Evolutionary conservation across 2,329 filamentous ascomycete genomes (phyloP), one percentile per base, ranked within the genome.

Genomic region (Trichoderma cornu-damae): DNA sequence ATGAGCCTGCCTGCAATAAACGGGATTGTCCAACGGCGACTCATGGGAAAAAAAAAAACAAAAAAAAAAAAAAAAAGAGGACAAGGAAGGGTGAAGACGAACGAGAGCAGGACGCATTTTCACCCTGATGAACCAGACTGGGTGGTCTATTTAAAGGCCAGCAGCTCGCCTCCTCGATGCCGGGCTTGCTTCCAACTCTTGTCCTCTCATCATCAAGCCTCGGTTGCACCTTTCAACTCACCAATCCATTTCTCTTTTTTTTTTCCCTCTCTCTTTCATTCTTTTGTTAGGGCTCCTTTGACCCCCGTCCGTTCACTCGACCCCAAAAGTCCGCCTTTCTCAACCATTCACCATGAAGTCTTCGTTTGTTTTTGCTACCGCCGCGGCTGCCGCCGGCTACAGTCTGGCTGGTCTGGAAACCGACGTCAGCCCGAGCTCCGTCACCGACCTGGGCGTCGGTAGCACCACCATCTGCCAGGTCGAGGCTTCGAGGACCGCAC

Each of bases 391-490:
- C 20, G 60, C 53, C 57, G 52, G 60, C 42, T n/a, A 52, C 55
- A 47, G 59, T 59, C 44, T 59, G 14, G 28, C 44, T 8, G 54
- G 42, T 11, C 44, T 57, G 26, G 50, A 46, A n/a, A 14, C 40
- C 49, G 24, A 38, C 20, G 18, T 58, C 48, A 20, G 43, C 18
- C 6, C 46, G 44, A 46, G 32, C 30, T 12, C 30, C 12, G n/a
- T 59, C 14, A 14, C 62, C 59, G 43, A 59, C 60, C 32, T 64
- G n/a, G 61, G 60, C 18, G 50, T 62, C 26, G 51, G 62, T 30
- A 72, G 70, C 60, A 75, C 74, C 59, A 77, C 75, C 59, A 67
- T 78, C 64, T 77, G 74, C 71, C 75, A 76, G 20, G 71, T 77
- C 6, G 66, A 72, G 38, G 64, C 69, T 57, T 63, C 65, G 42